Conservation (phyloP, 257 asterid genomes). For the Plantago ovata region DNA sequence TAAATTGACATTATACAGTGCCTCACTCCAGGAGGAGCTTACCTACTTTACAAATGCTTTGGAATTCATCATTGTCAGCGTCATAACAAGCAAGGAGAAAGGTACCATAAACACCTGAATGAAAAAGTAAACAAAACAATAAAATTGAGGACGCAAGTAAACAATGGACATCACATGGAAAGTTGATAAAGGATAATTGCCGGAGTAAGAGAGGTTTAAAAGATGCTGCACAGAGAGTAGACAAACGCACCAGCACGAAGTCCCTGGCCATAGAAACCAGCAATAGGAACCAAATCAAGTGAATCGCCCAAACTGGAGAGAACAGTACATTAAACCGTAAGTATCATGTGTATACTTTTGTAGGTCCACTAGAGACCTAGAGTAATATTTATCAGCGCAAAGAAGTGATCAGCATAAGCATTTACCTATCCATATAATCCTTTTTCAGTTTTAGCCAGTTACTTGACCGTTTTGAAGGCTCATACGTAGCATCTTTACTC, state of each 20-base stretch:
- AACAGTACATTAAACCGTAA: slow-evolving; percentile 8
- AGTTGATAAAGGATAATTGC: too few relatives aligned
- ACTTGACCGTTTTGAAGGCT: slow-evolving; percentile 82
- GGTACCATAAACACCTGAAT: slow-evolving; percentile 80
- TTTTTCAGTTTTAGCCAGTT: slow-evolving; percentile 94
- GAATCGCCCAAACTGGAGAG: slow-evolving; percentile 83
- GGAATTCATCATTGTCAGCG: slow-evolving; percentile 73
- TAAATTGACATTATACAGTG: slow-evolving; percentile 14
- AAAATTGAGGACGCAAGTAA: too few relatives aligned
- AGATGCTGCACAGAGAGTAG: not conserved
- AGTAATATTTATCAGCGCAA: slow-evolving; percentile 18
- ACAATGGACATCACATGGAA: not conserved
- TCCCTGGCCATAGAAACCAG: slow-evolving; percentile 89
- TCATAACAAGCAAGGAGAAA: slow-evolving; percentile 98
- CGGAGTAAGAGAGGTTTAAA: not conserved
- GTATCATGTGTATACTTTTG: not conserved
- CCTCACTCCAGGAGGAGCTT: slow-evolving; percentile 18
- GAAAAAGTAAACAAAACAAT: slow-evolving; percentile 8
- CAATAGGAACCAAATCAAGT: slow-evolving; percentile 92
- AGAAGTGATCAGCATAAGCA: slow-evolving; percentile 9
- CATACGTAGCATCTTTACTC: slow-evolving; percentile 84
- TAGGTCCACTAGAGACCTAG: not conserved
- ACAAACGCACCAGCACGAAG: slow-evolving; percentile 68
- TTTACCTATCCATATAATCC: slow-evolving; percentile 83
- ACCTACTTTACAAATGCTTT: slow-evolving; percentile 95